Conservation (phyloP, 139 green algal genomes). For the Astrephomene gubernaculifera region DNA sequence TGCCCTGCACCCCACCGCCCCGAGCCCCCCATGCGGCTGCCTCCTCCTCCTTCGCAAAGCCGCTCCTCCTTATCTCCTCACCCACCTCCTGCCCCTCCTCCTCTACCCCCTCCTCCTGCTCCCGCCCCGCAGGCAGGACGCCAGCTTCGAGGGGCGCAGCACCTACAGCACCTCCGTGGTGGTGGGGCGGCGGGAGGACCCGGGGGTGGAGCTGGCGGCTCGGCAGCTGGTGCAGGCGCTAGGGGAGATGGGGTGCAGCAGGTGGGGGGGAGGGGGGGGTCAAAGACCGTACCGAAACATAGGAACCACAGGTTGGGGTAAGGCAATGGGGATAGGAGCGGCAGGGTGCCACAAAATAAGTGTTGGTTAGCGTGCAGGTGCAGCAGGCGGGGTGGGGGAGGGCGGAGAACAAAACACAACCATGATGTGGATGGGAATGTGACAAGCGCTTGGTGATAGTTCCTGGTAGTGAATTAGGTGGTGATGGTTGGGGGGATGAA, state of each 20-base stretch:
- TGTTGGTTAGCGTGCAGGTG: too few relatives aligned
- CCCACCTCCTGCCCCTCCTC: background rate
- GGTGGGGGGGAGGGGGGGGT: background rate
- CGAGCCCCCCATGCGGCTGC: too few relatives aligned
- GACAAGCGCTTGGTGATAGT: too few relatives aligned
- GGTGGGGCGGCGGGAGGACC: constrained; percentile 59
- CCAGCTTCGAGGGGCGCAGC: constrained; percentile 57
- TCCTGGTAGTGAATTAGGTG: too few relatives aligned
- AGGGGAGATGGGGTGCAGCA: constrained; percentile 26
- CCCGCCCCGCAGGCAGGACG: constrained; percentile 43
- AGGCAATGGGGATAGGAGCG: background rate
- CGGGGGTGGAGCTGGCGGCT: constrained; percentile 53
- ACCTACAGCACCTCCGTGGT: constrained; percentile 58
- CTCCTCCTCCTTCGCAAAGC: too few relatives aligned
- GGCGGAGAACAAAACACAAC: too few relatives aligned
- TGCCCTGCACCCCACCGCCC: too few relatives aligned
- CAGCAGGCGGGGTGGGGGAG: too few relatives aligned
- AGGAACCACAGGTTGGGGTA: background rate
- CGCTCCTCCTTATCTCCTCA: too few relatives aligned
- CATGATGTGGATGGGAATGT: too few relatives aligned
- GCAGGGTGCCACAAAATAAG: too few relatives aligned
- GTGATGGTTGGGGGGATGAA: too few relatives aligned
- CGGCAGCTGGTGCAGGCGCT: constrained; percentile 58
- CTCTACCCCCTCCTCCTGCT: background rate
- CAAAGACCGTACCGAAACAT: background rate